A percentile compares a stretch with the other conserved stretches of the same genome.
Evolutionary conservation across 768 basidiomycete genomes (phyloP).

Genomic region (Agrocybe praecox): DNA sequence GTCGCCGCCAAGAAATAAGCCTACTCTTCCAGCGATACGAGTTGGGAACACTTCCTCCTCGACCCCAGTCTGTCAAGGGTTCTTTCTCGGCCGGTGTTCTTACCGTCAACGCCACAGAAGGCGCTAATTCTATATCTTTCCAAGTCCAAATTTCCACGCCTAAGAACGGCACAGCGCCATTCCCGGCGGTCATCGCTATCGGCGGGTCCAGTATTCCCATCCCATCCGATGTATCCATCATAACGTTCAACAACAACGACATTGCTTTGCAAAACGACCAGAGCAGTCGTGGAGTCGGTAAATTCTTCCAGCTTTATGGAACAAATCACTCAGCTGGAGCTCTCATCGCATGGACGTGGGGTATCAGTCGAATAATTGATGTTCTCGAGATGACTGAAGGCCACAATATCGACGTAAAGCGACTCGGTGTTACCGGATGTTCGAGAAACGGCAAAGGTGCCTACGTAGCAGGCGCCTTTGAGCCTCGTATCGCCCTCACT

Average conservation of each 20-base stretch:
- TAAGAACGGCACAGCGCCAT: conserved; percentile 41
- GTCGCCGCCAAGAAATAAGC: conserved; percentile 47
- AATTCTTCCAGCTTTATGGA: conserved; percentile 57
- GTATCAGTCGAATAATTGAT: conserved; percentile 57
- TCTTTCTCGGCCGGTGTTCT: conserved; percentile 42
- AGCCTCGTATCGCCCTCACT: conserved; percentile 53
- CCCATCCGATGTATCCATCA: conserved; percentile 37
- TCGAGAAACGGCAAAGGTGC: conserved; percentile 60
- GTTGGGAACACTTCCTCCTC: conserved; percentile 45
- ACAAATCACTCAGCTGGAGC: conserved; percentile 43
- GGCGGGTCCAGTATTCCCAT: conserved; percentile 41
- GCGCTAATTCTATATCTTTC: conserved; percentile 47
- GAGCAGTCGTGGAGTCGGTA: conserved; percentile 49
- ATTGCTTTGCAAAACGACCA: conserved; percentile 46
- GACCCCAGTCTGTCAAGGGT: conserved; percentile 41
- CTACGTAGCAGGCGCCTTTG: conserved; percentile 56
- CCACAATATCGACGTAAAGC: conserved; percentile 43
- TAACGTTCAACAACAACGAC: conserved; percentile 50
- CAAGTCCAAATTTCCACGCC: conserved; percentile 45
- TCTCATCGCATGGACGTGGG: conserved; percentile 61
- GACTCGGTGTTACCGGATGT: conserved; percentile 56
- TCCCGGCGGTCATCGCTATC: conserved; percentile 51
- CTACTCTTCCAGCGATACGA: conserved; percentile 52
- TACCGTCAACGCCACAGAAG: conserved; percentile 44
- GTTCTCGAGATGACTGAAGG: conserved; percentile 46